phyloP scores from a whole-genome alignment of 805 yeast genomes.

The Cyberlindnera sargentensis region DNA sequence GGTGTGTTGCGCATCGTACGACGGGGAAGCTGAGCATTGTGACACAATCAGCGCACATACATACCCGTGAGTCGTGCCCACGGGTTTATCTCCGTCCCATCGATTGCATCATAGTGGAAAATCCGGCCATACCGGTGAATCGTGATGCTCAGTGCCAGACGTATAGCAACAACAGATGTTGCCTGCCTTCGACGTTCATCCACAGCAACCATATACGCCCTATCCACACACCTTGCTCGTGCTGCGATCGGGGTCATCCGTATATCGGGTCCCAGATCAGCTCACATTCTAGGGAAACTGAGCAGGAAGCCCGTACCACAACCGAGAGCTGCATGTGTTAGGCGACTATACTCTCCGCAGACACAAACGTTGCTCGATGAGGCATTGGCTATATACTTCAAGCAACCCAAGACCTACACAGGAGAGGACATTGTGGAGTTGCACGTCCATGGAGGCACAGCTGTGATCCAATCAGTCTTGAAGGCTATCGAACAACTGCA shows the following conservation, averaged over 20 bases:
- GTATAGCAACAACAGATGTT: no score
- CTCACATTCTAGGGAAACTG: slow-evolving; percentile 31
- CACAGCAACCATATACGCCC: slow-evolving; percentile 73
- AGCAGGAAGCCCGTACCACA: slow-evolving; percentile 37
- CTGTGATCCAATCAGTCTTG: slow-evolving; percentile 66
- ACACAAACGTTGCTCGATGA: slow-evolving; percentile 54
- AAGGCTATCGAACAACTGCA: slow-evolving; percentile 52
- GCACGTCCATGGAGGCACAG: slow-evolving; percentile 93
- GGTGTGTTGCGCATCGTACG: background rate
- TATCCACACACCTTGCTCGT: slow-evolving; percentile 74
- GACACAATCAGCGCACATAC: background rate
- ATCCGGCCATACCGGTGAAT: no score
- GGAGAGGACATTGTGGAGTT: slow-evolving; percentile 89
- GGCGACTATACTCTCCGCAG: slow-evolving; percentile 44
- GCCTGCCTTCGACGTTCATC: no score
- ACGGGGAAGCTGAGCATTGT: background rate
- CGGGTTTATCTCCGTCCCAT: no score
- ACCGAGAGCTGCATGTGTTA: slow-evolving; percentile 50
- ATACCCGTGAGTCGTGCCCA: no score
- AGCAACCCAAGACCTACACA: slow-evolving; percentile 74
- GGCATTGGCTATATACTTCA: slow-evolving; percentile 63
- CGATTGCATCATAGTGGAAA: no score
- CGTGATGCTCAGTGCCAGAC: no score
- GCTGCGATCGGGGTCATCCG: slow-evolving; percentile 87
- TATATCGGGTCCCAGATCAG: slow-evolving; percentile 65